Evolutionary conservation across 768 basidiomycete species (phyloP), one percentile per base, ranked within the genome.

Genomic region (Chalciporus piperatus): DNA sequence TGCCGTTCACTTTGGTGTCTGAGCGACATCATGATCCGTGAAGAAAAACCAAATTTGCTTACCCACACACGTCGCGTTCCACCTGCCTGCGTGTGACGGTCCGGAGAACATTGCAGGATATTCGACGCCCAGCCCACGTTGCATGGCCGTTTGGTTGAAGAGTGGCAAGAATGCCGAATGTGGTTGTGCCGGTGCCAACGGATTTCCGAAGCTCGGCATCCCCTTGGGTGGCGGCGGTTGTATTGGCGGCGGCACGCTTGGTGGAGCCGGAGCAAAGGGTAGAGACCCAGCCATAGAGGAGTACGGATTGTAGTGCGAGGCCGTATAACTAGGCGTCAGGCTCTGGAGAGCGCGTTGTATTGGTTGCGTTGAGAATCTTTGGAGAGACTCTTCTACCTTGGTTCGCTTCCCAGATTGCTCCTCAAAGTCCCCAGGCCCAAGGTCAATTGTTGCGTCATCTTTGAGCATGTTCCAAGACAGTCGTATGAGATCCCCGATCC

Each of bases 131-230:
- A 87, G 72, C 41, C 84, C 76, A 37, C 86, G 80, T 58, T 88
- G 87, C 41, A 74, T 69, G 40, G 85, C 85, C 3, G 79, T 82
- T 69, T 89, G 84, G 64, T 89, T 89, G 68, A 90, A 89, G 27
- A 85, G 61, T 0, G 87, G 83, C 35, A 90, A 69, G 66, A 85
- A 87, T 13, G 87, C 81, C 16, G 81, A 65, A 46, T 74, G 71
- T 3, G 83, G 83, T 60, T 81, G 80, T n/a, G 83, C 84, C 14
- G 84, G 82, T 23, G 83, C 74, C 45, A 84, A 62, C 27, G 85
- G 82, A 64, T 87, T 88, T 12, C 74, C 63, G 33, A 71, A 59
- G 23, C 48, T 65, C 8, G 67, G 65, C 37, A 61, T 44, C 52
- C 61, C 54, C 62, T 63, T 52, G 49, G 61, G 68, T 13, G 74